Conservation (phyloP, 73 alveolate species). For the Tetrahymena elliotti region DNA sequence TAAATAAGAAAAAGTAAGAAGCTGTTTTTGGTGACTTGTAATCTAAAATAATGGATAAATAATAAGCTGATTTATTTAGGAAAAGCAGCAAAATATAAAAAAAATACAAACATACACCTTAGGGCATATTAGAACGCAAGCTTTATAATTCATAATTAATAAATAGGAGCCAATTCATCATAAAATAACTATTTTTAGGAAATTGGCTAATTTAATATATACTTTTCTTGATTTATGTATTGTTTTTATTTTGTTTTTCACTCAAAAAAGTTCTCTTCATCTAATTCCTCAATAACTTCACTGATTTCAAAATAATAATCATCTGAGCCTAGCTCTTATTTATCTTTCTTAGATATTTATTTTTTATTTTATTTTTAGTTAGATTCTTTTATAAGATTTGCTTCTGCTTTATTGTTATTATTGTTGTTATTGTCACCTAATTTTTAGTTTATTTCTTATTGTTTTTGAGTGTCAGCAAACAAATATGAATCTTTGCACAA, state of each 20-base stretch:
- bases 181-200: no score
- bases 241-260: not conserved
- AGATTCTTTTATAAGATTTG: not conserved
- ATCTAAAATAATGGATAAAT: no score
- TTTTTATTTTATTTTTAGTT: not conserved
- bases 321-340: not conserved
- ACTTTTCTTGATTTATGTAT: not conserved
- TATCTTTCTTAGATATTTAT: not conserved
- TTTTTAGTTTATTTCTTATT: not conserved
- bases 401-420: not conserved
- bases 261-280: not conserved
- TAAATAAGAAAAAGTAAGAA: no score
- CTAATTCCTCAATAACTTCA: not conserved
- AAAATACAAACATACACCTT: no score
- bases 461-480: not conserved
- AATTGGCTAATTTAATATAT: not conserved
- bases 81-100: no score
- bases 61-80: no score
- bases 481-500: not conserved
- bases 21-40: no score
- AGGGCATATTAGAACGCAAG: no score
- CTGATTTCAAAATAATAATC: not conserved
- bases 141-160: no score
- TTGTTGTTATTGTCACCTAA: no score
- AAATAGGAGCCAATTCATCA: no score